phyloP scores from a whole-genome alignment of 805 yeast species.

The Nakazawaea anatomiae region DNA sequence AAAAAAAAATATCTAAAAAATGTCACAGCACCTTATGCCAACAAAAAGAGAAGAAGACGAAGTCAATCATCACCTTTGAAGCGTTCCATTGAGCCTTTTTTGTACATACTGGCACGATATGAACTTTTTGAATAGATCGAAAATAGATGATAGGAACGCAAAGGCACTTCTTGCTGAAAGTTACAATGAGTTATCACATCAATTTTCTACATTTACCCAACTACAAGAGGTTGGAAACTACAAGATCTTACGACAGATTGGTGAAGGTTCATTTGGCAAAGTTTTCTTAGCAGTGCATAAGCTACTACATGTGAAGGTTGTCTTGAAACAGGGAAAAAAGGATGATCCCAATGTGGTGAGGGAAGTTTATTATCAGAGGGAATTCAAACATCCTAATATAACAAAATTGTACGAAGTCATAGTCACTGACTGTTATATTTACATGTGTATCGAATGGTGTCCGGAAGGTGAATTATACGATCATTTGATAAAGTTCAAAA shows the following conservation, averaged over 20 bases:
- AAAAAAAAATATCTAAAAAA: neutral
- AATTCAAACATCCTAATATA: slow-evolving; percentile 77
- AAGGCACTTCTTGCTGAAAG: slow-evolving; percentile 8
- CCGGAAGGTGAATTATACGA: slow-evolving; percentile 75
- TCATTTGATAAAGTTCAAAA: slow-evolving; percentile 46
- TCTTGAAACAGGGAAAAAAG: slow-evolving; percentile 72
- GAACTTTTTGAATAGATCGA: slow-evolving; percentile 5
- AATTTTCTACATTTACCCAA: slow-evolving; percentile 14
- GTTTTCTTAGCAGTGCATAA: slow-evolving; percentile 81
- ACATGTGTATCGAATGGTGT: slow-evolving; percentile 90
- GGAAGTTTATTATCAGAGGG: slow-evolving; percentile 84
- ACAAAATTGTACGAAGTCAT: slow-evolving; percentile 83
- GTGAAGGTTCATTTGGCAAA: slow-evolving; percentile 91
- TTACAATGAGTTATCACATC: slow-evolving; percentile 8
- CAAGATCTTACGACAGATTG: slow-evolving; percentile 64
- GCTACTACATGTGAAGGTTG: slow-evolving; percentile 71
- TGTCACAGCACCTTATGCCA: neutral
- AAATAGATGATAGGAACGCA: slow-evolving; percentile 10
- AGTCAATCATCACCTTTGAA: neutral
- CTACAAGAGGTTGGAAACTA: slow-evolving; percentile 77
- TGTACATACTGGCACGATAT: neutral
- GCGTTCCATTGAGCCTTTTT: neutral
- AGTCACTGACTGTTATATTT: slow-evolving; percentile 70
- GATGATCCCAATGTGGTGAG: slow-evolving; percentile 83
- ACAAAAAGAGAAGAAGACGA: neutral